A percentile compares a stretch with the other conserved stretches of the same genome.
These are phyloP conservation scores for Punctularia strigosozonata DNA, from an alignment of 768 basidiomycete species.

Conservation along the genomic window DNA sequence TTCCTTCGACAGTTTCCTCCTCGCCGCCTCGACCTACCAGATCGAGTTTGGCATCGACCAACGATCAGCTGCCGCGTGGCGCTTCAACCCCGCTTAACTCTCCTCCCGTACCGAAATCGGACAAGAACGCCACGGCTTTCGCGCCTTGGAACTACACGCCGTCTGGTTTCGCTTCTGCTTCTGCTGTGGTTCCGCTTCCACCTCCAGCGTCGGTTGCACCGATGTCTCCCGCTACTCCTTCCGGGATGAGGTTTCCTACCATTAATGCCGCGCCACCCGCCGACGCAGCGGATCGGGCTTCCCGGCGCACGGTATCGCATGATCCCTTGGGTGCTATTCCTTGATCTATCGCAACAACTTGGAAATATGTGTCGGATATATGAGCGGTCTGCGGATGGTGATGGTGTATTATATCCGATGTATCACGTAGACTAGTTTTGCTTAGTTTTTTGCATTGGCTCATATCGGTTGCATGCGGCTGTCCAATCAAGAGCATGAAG, in stretches of 20 bases:
- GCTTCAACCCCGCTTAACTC: slow-evolving; percentile 8
- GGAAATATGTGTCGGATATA: too few relatives aligned
- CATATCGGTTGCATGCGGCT: too few relatives aligned
- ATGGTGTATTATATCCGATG: too few relatives aligned
- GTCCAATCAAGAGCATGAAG: too few relatives aligned
- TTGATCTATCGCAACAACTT: not conserved
- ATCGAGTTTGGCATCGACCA: slow-evolving; percentile 2
- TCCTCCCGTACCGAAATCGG: slow-evolving; percentile 6
- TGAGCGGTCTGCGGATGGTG: too few relatives aligned
- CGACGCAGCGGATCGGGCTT: too few relatives aligned
- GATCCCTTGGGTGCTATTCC: slow-evolving; percentile 1
- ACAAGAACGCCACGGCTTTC: slow-evolving; percentile 11
- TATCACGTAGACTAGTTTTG: too few relatives aligned
- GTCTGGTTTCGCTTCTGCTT: slow-evolving; percentile 30
- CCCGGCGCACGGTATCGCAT: slow-evolving; percentile 14
- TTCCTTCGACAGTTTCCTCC: slow-evolving; percentile 10
- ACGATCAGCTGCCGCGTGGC: slow-evolving; percentile 2
- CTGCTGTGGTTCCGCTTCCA: slow-evolving; percentile 34
- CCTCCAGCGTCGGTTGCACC: slow-evolving; percentile 41
- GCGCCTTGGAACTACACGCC: slow-evolving; percentile 51
- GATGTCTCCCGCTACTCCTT: slow-evolving; percentile 2
- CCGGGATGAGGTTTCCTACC: too few relatives aligned
- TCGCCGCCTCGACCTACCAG: slow-evolving; percentile 2
- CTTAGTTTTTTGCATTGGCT: too few relatives aligned
- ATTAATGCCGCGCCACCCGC: too few relatives aligned